phyloP scores from a whole-genome alignment of 257 asterid genomes.

The Solanum megistacrolobum region DNA sequence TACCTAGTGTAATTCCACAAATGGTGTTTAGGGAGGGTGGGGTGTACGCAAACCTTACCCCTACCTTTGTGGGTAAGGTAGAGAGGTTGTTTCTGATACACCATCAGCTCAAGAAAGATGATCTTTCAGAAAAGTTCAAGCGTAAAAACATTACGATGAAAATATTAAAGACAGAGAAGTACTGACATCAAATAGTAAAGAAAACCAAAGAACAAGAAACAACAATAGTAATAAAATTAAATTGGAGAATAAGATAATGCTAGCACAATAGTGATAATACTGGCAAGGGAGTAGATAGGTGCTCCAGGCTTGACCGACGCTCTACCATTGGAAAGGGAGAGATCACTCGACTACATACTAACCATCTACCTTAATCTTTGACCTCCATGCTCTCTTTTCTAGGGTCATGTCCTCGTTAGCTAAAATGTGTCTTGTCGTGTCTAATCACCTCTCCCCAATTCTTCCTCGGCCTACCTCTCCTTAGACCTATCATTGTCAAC shows the following conservation, averaged over 20 bases:
- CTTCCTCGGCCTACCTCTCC: background rate
- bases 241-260: background rate
- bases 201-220: background rate
- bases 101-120: too few species aligned
- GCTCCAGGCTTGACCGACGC: background rate
- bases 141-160: too few species aligned
- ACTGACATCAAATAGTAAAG: too few species aligned
- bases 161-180: too few species aligned
- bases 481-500: background rate
- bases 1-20: too few species aligned
- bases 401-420: background rate
- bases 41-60: too few species aligned
- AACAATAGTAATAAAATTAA: too few species aligned
- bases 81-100: too few species aligned
- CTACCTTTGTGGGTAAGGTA: too few species aligned
- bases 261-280: too few species aligned
- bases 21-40: too few species aligned
- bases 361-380: background rate
- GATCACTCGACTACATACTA: background rate
- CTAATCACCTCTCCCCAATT: background rate
- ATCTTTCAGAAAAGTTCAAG: too few species aligned
- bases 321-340: background rate
- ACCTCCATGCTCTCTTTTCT: background rate
- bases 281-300: background rate
- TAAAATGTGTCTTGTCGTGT: background rate